Evolutionary conservation across 371 early-diverging fungal species (phyloP).

Genomic region (Mucor velutinosus): DNA sequence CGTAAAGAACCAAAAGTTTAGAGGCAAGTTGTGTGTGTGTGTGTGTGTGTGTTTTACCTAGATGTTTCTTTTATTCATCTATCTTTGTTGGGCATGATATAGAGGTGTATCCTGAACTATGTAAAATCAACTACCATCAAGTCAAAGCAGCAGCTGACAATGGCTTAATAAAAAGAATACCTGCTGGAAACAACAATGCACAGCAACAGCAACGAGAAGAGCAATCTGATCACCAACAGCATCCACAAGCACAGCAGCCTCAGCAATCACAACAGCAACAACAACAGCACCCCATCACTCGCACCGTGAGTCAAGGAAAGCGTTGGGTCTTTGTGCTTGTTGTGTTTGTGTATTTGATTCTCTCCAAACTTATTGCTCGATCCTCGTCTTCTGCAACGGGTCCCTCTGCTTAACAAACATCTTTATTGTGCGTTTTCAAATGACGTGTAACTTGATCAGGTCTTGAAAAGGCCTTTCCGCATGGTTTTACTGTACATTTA

Average conservation of each 20-base stretch:
- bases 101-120: constrained; percentile 82
- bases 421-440: constrained; percentile 37
- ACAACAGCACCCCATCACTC: constrained; percentile 21
- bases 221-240: not conserved
- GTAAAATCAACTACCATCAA: constrained; percentile 40
- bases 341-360: constrained; percentile 55
- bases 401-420: constrained; percentile 6
- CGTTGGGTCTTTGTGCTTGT: constrained; percentile 59
- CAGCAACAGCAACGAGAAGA: not conserved
- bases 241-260: constrained; percentile 10
- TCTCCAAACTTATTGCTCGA: constrained; percentile 46
- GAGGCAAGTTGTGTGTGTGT: constrained; percentile 63
- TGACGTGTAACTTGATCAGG: constrained; percentile 71
- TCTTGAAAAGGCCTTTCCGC: constrained; percentile 70
- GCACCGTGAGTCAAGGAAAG: constrained; percentile 52
- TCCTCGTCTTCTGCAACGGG: constrained; percentile 21
- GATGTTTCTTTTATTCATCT: not conserved
- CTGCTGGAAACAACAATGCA: not conserved
- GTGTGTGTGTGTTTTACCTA: not conserved
- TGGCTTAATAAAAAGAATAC: constrained; percentile 6
- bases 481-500: constrained; percentile 60
- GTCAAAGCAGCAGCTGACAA: constrained; percentile 9
- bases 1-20: constrained; percentile 70
- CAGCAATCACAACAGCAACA: constrained; percentile 27
- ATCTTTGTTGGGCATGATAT: not conserved